These are phyloP conservation scores for Trichoderma brevicompactum DNA, from an alignment of 2,329 filamentous ascomycete genomes.

Conservation along the genomic window DNA sequence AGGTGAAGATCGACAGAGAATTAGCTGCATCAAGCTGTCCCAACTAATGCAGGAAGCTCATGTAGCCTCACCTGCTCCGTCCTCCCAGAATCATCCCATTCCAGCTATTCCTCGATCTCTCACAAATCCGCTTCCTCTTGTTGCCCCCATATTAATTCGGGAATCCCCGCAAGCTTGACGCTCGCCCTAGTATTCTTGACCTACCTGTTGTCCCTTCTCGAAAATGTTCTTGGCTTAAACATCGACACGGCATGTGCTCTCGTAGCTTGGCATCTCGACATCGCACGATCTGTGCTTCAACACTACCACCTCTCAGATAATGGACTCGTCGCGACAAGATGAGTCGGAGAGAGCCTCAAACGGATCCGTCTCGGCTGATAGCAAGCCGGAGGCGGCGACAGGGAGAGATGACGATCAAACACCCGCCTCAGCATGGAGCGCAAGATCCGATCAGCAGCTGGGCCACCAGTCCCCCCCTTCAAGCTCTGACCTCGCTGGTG, in stretches of 20 bases:
- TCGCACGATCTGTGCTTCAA: neutral
- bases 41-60: constrained; percentile 12
- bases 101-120: neutral
- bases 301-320: neutral
- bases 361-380: neutral
- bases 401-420: neutral
- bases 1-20: constrained; percentile 1
- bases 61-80: constrained; percentile 5
- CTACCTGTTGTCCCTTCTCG: neutral
- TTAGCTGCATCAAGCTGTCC: constrained; percentile 6
- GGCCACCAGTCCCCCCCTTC: constrained; percentile 35
- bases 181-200: neutral
- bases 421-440: neutral
- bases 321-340: constrained; percentile 19
- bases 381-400: neutral
- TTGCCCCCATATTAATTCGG: neutral
- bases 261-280: neutral
- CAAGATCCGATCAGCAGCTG: neutral
- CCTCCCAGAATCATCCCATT: neutral
- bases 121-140: neutral
- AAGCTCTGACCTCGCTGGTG: constrained; percentile 44
- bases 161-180: neutral
- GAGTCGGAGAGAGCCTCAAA: constrained; percentile 9
- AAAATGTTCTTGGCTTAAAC: neutral
- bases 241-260: constrained; percentile 5